Evolutionary conservation across 768 basidiomycete species (phyloP), one percentile per base, ranked within the genome.

Genomic region (Pisolithus marmoratus): DNA sequence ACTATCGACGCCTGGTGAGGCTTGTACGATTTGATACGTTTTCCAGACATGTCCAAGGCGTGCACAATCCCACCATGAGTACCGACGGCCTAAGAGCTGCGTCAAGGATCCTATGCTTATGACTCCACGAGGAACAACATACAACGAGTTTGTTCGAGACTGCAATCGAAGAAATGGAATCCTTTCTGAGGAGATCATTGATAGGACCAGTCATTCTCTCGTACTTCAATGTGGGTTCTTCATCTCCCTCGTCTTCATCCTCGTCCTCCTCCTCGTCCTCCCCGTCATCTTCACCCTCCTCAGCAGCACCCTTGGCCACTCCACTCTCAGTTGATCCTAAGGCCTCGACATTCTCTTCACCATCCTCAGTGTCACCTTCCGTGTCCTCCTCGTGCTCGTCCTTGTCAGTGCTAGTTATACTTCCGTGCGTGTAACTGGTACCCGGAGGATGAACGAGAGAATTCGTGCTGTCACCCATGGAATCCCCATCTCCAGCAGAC

Each of bases 11-110:
- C 94, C 31, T 82, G 74, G 63, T 99, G 96, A 2, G 89, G 90
- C 62, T 92, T 86, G 69, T 85, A 96, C 1, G 90, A 90, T 68
- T 92, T 94, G 69, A 94, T 77, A 41, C 87, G 82, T 50, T 83
- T 79, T 4, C 94, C 95, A 24, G 80, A 70, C 38, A 89, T 75
- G 62, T 85, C 85, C 14, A 96, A 74, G 19, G 96, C 77, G 63
- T 96, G 90, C 3, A 97, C 82, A 56, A 94, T 84, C n/a, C 95
- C 95, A 46, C 79, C 81, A 66, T 97, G 94, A 2, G 95, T 96
- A 20, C 94, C 95, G 36, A 98, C 69, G 23, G 86, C 90, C 94
- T 98, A 60, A 24, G 12, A 52, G 8, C 11, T 53, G 9, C 23
- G 27, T 55, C 19, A 55, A 23, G 1, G 24, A 40, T 11, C 20